Conservation (phyloP, 1,284 basidiomycete species). For the Boletus calvinii region DNA sequence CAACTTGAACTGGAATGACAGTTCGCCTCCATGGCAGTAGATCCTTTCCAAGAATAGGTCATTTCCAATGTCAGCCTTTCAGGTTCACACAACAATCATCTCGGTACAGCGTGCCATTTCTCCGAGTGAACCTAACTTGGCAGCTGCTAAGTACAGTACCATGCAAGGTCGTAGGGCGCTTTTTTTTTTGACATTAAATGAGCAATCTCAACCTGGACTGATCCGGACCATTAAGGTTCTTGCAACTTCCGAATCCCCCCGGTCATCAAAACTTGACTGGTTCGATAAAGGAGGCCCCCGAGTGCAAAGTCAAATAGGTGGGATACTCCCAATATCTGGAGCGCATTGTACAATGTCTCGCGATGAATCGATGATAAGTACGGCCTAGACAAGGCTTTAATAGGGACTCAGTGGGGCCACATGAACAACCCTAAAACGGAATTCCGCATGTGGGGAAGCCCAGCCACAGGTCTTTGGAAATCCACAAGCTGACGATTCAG, state of each 20-base stretch:
- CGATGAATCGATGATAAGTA: too few relatives aligned
- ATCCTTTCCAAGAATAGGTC: slow-evolving; percentile 19
- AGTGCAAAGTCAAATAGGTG: not conserved
- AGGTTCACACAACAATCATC: slow-evolving; percentile 12
- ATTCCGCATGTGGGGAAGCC: slow-evolving; percentile 24
- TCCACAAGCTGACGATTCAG: slow-evolving; percentile 23
- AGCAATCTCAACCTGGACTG: not conserved
- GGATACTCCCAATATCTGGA: not conserved
- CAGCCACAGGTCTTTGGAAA: slow-evolving; percentile 31
- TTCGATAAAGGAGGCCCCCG: not conserved
- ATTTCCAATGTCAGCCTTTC: slow-evolving; percentile 30
- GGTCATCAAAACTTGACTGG: not conserved
- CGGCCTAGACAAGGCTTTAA: too few relatives aligned
- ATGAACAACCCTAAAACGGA: slow-evolving; percentile 24
- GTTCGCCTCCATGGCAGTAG: slow-evolving; percentile 12
- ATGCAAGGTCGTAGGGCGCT: too few relatives aligned
- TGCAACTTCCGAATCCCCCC: not conserved
- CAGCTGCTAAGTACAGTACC: not conserved
- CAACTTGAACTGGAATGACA: slow-evolving; percentile 6
- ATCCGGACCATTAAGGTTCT: not conserved
- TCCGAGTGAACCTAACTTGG: slow-evolving; percentile 4
- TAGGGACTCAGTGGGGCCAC: slow-evolving; percentile 8
- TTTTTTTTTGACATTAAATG: too few relatives aligned
- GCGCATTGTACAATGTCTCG: too few relatives aligned
- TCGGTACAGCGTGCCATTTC: slow-evolving; percentile 1